phyloP scores from a whole-genome alignment of 805 yeast species.

The Barnettozyma botsteinii region DNA sequence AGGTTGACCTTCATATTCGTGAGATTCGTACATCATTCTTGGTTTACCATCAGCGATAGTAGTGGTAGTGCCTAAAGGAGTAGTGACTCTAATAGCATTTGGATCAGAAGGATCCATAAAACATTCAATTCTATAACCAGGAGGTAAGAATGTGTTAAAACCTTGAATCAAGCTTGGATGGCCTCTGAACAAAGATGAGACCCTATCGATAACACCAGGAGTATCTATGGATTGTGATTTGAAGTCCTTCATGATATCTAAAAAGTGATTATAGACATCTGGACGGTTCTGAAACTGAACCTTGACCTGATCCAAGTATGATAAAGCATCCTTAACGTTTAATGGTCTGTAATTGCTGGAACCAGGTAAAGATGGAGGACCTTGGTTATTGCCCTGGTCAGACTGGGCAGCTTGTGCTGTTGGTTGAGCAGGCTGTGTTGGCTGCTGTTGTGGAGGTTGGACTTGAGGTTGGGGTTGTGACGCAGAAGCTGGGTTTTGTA shows the following conservation, averaged over 20 bases:
- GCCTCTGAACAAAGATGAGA: slow-evolving; percentile 83
- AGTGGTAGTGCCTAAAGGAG: slow-evolving; percentile 87
- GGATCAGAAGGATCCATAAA: slow-evolving; percentile 85
- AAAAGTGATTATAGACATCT: slow-evolving; percentile 90
- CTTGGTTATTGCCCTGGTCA: slow-evolving; percentile 6
- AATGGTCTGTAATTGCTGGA: slow-evolving; percentile 56
- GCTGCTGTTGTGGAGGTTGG: slow-evolving; percentile 16
- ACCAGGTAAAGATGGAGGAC: slow-evolving; percentile 17
- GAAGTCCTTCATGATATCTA: slow-evolving; percentile 98
- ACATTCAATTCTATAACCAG: slow-evolving; percentile 92
- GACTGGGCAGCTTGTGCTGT: slow-evolving; percentile 21
- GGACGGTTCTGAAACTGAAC: slow-evolving; percentile 88
- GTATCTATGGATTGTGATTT: slow-evolving; percentile 95
- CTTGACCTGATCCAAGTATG: slow-evolving; percentile 94
- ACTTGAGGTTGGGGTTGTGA: slow-evolving; percentile 25
- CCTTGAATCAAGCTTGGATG: slow-evolving; percentile 95
- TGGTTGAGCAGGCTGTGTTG: slow-evolving; percentile 18
- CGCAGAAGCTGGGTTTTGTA: slow-evolving; percentile 2
- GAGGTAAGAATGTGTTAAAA: slow-evolving; percentile 94
- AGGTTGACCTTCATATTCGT: slow-evolving; percentile 20
- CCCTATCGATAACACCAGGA: slow-evolving; percentile 97
- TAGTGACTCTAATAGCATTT: slow-evolving; percentile 87
- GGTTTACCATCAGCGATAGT: slow-evolving; percentile 19
- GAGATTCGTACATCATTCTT: slow-evolving; percentile 14
- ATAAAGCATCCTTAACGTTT: slow-evolving; percentile 92